Evolutionary conservation across 441 rosid species (phyloP), one percentile per base, ranked within the genome.

Genomic region (Hura crepitans): DNA sequence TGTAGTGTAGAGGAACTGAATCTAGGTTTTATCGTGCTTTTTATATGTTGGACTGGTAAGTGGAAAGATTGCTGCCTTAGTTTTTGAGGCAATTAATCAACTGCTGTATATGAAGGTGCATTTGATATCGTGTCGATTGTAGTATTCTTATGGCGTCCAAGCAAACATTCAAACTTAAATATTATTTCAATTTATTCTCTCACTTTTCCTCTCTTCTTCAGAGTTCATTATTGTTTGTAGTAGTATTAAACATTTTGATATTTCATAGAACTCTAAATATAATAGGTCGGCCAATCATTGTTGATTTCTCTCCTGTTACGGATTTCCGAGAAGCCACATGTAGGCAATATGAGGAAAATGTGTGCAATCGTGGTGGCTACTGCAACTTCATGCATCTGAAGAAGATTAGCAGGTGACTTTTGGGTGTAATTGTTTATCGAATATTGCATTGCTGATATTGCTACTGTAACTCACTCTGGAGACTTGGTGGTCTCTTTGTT

Each of bases 291-390:
- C 96, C 92, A 14, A 92, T 89, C 75, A 86, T 89, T 64, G 93
- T 84, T 25, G 96, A 88, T 72, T 89, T 86, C 80, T 88, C 94
- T 37, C 90, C 97, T 0, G 94, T 92, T 39, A 85, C 94, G 22
- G 96, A 89, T 80, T 89, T 89, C 73, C 89, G 97, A 0, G 94
- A 85, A 82, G 96, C 97, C 11, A 89, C 94, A 0, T 92, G 97
- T 76, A 72, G 96, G 77, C 94, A 86, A 78, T 88, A 86, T 27
- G 94, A 91, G 82, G 92, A 91, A 67, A 87, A 85, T 72, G 88
- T 81, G 23, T 89, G 97, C 78, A 88, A 85, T 72, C 82, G 91
- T 60, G 90, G 88, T 53, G 88, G 90, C 49, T 86, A 86, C 72
- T 86, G 90, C 78, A 86, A 84, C 79, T 86, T 84, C 79, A 86